Conservation (phyloP, 768 basidiomycete genomes). For the Pholiota microspora region DNA sequence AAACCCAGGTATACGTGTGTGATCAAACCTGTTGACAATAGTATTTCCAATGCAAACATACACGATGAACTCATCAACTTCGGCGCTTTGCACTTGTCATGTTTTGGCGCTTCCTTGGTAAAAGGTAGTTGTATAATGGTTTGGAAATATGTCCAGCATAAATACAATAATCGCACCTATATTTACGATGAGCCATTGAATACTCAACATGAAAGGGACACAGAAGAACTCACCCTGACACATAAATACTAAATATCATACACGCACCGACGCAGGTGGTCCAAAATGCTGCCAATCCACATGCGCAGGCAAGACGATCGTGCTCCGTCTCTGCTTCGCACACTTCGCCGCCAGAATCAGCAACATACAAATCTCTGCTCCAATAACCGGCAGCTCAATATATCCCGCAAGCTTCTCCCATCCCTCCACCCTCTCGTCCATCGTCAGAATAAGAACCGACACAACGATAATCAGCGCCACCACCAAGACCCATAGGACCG, state of each 20-base stretch:
- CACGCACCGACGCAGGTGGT: neutral
- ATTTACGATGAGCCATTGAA: too few relatives aligned
- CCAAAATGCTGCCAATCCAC: slow-evolving; percentile 18
- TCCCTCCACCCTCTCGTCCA: slow-evolving; percentile 13
- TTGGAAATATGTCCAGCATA: too few relatives aligned
- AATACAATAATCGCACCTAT: too few relatives aligned
- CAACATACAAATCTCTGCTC: slow-evolving; percentile 18
- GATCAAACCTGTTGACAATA: too few relatives aligned
- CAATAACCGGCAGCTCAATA: slow-evolving; percentile 22
- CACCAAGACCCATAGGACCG: slow-evolving; percentile 17
- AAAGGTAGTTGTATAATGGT: too few relatives aligned
- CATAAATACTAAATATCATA: neutral
- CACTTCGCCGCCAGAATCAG: slow-evolving; percentile 20
- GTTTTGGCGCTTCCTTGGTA: too few relatives aligned
- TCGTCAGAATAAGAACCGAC: slow-evolving; percentile 15
- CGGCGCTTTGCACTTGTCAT: too few relatives aligned
- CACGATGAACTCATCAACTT: too few relatives aligned
- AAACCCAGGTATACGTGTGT: too few relatives aligned
- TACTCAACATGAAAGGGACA: too few relatives aligned
- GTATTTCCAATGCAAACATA: too few relatives aligned
- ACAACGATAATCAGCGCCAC: slow-evolving; percentile 18
- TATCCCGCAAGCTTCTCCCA: slow-evolving; percentile 25
- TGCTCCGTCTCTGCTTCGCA: slow-evolving; percentile 20
- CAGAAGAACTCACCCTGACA: too few relatives aligned
- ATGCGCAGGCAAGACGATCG: slow-evolving; percentile 15